Conservation (phyloP, 192 early-diverging fungal genomes). For the Geosiphon pyriformis region DNA sequence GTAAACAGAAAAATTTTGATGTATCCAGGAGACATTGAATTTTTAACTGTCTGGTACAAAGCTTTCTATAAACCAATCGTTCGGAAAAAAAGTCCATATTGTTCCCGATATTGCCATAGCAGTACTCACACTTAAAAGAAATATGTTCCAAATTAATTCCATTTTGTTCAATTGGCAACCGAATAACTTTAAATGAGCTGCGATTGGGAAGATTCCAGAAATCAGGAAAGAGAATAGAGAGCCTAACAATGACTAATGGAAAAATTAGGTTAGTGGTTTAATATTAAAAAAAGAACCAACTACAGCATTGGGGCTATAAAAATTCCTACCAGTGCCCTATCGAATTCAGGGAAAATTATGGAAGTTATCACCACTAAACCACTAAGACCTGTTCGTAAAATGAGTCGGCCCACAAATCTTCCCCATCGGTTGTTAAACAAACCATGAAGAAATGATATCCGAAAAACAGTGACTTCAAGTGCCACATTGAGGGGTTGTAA, state of each 20-base stretch:
- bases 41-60: too few species aligned
- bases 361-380: not conserved
- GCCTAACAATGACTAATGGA: constrained; percentile 12
- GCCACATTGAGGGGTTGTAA: constrained; percentile 43
- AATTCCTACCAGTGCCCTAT: constrained; percentile 15
- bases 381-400: constrained; percentile 1
- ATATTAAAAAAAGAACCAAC: not conserved
- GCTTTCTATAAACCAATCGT: not conserved
- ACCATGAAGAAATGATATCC: not conserved
- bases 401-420: not conserved
- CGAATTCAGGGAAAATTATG: constrained; percentile 9
- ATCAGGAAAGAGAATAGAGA: constrained; percentile 17
- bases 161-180: not conserved
- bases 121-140: not conserved
- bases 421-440: not conserved
- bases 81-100: constrained; percentile 19
- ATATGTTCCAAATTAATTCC: not conserved
- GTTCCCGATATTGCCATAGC: constrained; percentile 10
- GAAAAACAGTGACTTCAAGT: constrained; percentile 10
- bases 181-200: constrained; percentile 15
- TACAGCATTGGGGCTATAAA: not conserved
- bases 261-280: not conserved
- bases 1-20: too few species aligned
- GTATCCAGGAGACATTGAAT: too few species aligned
- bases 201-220: constrained; percentile 8